Base-by-base conservation (phyloP, 225 moss, liverwort and hornwort genomes). In the Straminergon stramineum region DNA sequence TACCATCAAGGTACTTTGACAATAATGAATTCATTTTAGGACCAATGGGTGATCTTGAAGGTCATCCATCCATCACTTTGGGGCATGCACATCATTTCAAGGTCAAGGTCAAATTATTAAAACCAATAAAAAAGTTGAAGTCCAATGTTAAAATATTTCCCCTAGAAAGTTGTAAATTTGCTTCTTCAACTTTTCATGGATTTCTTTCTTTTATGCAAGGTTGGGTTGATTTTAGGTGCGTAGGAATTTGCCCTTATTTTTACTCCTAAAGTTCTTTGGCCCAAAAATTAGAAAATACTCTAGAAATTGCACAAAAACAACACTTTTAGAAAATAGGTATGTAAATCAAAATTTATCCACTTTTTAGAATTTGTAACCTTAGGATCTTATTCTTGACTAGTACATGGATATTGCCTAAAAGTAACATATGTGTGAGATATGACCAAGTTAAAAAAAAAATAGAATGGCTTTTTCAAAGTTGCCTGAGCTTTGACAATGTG, bases 281-380 rank as follows among this genome's bases (percentile, higher is more conserved):
- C 24, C 2, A 14, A 5, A 26, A 41, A 9, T 15, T 9, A 71
- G 5, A 26, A 41, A 41, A 71, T 71, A 41, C 2, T 71, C 0
- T 1, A 0, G 0, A 41, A 71, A 41, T 41, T 71, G 15, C 4
- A 39, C 23, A 14, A 65, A 65, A 70, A n/a, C 1, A 23, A 39
- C 1, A 13, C 0, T 2, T 39, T 14, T 1, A 7, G 0, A 39
- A 70, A 70, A 41, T 24, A 70, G 9, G 0, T 27, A 2, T 10
- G 1, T 5, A 43, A 16, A 73, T 43, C 27, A 43, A 43, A 15
- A 26, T 15, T 43, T 27, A 27, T 27, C 9, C 0, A n/a, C n/a
- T 1, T 73, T 27, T 15, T 28, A 43, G 43, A 73, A 16, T 28
- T 27, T 26, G 17, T 16, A 28, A 43, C 15, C 6, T 3, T 9